These are phyloP conservation scores for Thelephora terrestris DNA, from an alignment of 1,284 basidiomycete species.

Conservation along the genomic window DNA sequence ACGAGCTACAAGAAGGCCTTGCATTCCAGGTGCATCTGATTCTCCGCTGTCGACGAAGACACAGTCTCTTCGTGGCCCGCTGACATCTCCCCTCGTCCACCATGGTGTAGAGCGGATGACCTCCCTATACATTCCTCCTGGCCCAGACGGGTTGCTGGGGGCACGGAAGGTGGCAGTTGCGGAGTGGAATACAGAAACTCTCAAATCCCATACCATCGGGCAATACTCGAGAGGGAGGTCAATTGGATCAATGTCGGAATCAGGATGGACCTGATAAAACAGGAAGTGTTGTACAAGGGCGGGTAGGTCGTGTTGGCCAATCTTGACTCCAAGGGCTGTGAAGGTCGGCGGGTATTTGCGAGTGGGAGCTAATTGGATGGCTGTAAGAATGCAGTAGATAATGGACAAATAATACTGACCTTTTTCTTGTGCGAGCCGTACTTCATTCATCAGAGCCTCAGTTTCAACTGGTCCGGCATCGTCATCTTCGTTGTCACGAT, in stretches of 20 bases:
- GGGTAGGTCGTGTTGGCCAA: slow-evolving; percentile 1
- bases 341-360: no score
- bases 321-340: not conserved
- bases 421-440: not conserved
- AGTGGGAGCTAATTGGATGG: no score
- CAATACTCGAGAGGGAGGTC: no score
- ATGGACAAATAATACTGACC: slow-evolving; percentile 1
- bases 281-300: slow-evolving; percentile 8
- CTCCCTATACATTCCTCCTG: slow-evolving; percentile 4
- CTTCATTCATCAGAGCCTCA: not conserved
- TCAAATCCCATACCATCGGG: no score
- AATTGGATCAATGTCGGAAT: not conserved
- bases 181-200: slow-evolving; percentile 15
- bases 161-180: slow-evolving; percentile 16
- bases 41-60: no score
- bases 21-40: not conserved
- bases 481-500: no score
- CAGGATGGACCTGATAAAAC: slow-evolving; percentile 2
- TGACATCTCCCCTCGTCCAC: no score
- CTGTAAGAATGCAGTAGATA: not conserved
- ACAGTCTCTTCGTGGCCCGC: no score
- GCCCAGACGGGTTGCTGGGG: slow-evolving; percentile 16
- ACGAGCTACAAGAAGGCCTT: not conserved
- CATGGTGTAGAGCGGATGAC: slow-evolving; percentile 1
- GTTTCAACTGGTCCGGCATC: no score